Base-by-base conservation (phyloP, 768 basidiomycete genomes). In the Mycena latifolia region DNA sequence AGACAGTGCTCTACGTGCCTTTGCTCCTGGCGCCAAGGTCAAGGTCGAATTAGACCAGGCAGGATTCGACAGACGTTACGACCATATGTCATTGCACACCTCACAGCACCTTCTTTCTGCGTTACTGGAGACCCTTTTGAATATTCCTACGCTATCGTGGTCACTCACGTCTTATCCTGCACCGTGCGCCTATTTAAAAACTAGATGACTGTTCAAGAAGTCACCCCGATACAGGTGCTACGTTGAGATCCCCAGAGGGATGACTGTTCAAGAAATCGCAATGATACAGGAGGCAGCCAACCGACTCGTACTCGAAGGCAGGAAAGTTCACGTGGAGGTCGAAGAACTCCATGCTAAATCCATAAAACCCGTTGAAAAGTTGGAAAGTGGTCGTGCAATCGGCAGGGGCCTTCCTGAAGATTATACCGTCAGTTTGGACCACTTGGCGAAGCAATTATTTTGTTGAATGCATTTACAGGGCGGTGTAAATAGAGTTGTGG, bases 61-160 rank as follows among this genome's bases (percentile, higher is more conserved):
- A 24, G 93, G 89, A 18, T 89, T 84, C 76, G 82, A 85, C 63
- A 81, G 90, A 69, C 84, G 94, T 66, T 85, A 88, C 66, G 93
- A 95, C 73, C 90, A 92, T 82, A 92, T 92, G 90, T 86, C 88
- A 18, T 88, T 93, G 86, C 93, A 95, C 76, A 94, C 93, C 1
- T 90, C 91, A 0, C 94, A 95, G 72, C 94, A 94, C 67, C 82
- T 94, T 47, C 85, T 95, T 25, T 94, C 93, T 17, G 92, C 93
- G 0, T 81, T 94, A n/a, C 81, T 95, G 6, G 92, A 94, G 72
- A 81, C 83, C 25, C 79, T 78, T 5, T 81, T 92, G 41, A 76
- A 85, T 33, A 80, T 94, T 28, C 87, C 88, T 9, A 95, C 94
- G 3, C 83, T 94, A 24, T 90, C 91, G 2, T 95, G 94, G 93